Base-by-base conservation (phyloP, 1,139 yeast genomes). In the Blastobotrys illinoisensis region DNA sequence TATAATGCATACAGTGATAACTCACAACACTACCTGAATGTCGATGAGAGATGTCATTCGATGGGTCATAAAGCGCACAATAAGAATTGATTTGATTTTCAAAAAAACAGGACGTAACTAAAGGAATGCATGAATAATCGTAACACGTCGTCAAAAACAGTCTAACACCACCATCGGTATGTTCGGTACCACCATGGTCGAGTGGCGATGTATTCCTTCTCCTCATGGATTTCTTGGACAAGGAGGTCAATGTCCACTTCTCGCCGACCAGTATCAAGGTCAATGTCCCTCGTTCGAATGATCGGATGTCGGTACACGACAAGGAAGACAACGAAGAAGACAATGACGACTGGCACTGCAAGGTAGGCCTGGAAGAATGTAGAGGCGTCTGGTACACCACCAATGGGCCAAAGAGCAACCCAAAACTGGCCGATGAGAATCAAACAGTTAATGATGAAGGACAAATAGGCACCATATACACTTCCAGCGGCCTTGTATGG, bases 361-460 rank as follows among this genome's bases (percentile, higher is more conserved):
- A 83, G 68, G 67, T 81, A 82, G 51, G 75, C 68, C 67, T 74
- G 71, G 73, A 83, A 83, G 68, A 83, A 83, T 55, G 64, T 62
- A 20, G 67, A 61, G 64, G 85, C 86, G 67, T 61, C 57, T 53
- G 60, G 67, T 50, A 44, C 47, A 1, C 64, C 75, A 21, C 85
- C 87, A 55, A 85, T 68, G 56, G 95, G 95, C 72, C 75, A 83
- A 53, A 87, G 71, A 3, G 93, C 90, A 51, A 85, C 78, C 90
- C 91, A 86, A 72, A 87, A 85, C 74, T 88, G 96, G 26, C 93
- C 90, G 58, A 83, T 72, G 59, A 90, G 75, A 55, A 89, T 86
- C 60, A 85, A 74, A 47, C 79, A 60, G 68, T 85, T 86, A 62
- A 89, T 71, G 18, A 73, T 54, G 18, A 82, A 69, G 48, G 95